A percentile compares a stretch with the other conserved stretches of the same genome.
Conservation (phyloP, 495 filamentous ascomycete genomes). For the Lasiosphaeris hirsuta region DNA sequence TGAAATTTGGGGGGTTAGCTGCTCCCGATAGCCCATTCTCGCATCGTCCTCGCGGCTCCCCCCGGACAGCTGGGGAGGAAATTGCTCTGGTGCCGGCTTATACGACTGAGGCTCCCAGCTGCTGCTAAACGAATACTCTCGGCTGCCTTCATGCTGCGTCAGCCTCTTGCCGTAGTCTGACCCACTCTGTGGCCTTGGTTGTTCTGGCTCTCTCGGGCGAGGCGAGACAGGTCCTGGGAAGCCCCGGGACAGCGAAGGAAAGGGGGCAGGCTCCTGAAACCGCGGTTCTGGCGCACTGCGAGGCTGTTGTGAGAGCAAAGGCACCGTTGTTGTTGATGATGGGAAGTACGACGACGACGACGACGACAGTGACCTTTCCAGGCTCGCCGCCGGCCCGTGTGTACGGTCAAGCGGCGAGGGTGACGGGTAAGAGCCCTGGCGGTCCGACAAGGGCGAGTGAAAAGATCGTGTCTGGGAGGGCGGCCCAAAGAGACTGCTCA, state of each 20-base stretch:
- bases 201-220: conserved; percentile 34
- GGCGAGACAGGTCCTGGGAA: conserved; percentile 43
- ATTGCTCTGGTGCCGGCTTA: conserved; percentile 24
- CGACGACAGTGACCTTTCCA: conserved; percentile 19
- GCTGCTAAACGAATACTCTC: conserved; percentile 27
- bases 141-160: conserved; percentile 29
- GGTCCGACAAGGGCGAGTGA: conserved; percentile 45
- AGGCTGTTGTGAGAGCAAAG: conserved; percentile 29
- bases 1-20: conserved; percentile 23
- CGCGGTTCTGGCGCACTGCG: conserved; percentile 41
- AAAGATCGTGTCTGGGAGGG: conserved; percentile 35
- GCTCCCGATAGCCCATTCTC: conserved; percentile 25
- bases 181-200: conserved; percentile 20
- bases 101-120: conserved; percentile 11
- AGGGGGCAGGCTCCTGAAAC: conserved; percentile 36
- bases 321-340: conserved; percentile 20
- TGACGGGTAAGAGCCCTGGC: conserved; percentile 37
- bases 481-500: conserved; percentile 54
- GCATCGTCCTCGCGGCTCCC: conserved; percentile 19
- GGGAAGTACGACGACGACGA: conserved; percentile 49
- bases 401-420: conserved; percentile 44
- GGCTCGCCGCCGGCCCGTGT: conserved; percentile 18
- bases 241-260: conserved; percentile 38
- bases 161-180: conserved; percentile 31
- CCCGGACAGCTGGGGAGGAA: conserved; percentile 16